Conservation (phyloP, 2,329 filamentous ascomycete genomes). For the Cercospora sp. region DNA sequence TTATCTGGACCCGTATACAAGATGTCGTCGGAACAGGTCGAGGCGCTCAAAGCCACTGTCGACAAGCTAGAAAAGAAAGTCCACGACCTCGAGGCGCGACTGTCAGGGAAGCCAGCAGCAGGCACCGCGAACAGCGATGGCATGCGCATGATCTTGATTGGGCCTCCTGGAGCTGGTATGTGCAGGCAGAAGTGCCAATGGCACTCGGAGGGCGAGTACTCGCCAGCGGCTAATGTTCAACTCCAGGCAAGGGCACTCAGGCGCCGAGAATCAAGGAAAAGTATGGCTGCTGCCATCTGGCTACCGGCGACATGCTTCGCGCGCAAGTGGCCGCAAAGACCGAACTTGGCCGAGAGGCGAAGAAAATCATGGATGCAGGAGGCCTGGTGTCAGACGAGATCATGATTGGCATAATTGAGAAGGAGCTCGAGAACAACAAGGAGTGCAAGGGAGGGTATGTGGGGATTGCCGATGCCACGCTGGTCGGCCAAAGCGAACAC, state of each 20-base stretch:
- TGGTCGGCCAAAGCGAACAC: neutral
- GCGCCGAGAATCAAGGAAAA: constrained; percentile 97
- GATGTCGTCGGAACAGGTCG: constrained; percentile 28
- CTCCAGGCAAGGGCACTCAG: constrained; percentile 93
- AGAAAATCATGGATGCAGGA: constrained; percentile 99
- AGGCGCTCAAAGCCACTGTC: constrained; percentile 74
- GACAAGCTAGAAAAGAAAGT: constrained; percentile 82
- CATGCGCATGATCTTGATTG: constrained; percentile 96
- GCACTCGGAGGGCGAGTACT: neutral
- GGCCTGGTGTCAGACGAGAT: constrained; percentile 98
- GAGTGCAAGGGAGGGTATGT: constrained; percentile 95
- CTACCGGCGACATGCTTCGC: constrained; percentile 97
- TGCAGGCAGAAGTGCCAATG: constrained; percentile 28
- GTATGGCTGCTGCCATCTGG: constrained; percentile 95
- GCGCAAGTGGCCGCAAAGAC: constrained; percentile 99
- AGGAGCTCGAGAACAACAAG: constrained; percentile 86
- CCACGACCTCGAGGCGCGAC: constrained; percentile 75
- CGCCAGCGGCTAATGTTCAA: constrained; percentile 17
- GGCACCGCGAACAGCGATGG: constrained; percentile 54
- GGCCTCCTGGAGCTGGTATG: constrained; percentile 93
- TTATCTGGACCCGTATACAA: constrained; percentile 12
- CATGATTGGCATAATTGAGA: constrained; percentile 99
- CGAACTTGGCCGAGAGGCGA: constrained; percentile 86
- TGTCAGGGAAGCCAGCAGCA: constrained; percentile 48
- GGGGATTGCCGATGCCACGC: neutral